Conservation (phyloP, 164 flowering plant genomes). For the Nymphaea colorata region DNA sequence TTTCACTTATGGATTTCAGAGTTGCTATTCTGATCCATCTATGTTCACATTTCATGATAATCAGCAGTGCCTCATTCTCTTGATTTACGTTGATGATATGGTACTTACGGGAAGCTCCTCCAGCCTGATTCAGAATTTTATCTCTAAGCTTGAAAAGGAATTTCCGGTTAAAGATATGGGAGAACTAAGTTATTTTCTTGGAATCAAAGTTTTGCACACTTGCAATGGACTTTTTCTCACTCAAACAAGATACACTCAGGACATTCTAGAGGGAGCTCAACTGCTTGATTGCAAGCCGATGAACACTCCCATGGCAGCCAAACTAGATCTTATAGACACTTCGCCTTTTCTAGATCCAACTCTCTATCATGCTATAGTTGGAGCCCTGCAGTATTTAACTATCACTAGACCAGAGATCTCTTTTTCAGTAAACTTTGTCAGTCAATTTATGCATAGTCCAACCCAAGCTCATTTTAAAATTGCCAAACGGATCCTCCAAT, state of each 20-base stretch:
- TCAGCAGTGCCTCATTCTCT: background rate
- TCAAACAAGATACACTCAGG: background rate
- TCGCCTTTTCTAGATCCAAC: background rate
- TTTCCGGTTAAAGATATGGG: conserved; percentile 2
- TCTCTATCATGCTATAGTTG: background rate
- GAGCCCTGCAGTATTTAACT: conserved; percentile 1
- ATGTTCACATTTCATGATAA: background rate
- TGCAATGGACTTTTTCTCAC: background rate
- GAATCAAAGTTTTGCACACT: background rate
- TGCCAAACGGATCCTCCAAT: background rate
- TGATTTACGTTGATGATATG: conserved; percentile 2
- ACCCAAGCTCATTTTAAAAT: background rate
- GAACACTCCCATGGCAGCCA: background rate
- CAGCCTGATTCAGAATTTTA: background rate
- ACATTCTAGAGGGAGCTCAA: background rate
- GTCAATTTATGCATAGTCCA: conserved; percentile 4
- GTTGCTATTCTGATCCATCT: background rate
- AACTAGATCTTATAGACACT: background rate
- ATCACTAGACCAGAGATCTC: background rate
- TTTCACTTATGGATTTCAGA: background rate
- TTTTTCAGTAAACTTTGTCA: background rate
- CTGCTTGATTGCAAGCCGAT: background rate
- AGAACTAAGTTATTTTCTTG: background rate
- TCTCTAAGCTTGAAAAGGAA: background rate
- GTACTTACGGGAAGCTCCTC: background rate